Evolutionary conservation across 2,329 filamentous ascomycete genomes (phyloP), one percentile per base, ranked within the genome.

Genomic region (Sporothrix phasma): DNA sequence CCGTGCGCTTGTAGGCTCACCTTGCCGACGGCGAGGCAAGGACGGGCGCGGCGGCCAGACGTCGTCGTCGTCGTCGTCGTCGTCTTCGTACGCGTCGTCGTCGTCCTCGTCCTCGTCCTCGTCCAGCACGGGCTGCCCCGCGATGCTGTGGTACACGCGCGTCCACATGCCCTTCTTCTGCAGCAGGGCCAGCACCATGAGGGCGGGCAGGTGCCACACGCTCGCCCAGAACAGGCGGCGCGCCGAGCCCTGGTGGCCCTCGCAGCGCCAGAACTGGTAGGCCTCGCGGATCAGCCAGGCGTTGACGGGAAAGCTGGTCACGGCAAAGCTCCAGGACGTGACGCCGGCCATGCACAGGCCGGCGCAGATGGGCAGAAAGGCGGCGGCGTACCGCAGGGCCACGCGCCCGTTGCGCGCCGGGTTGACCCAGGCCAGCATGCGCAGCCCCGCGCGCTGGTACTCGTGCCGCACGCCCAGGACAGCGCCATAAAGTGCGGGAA

Each of bases 401-500:
- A 99, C 94, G 8, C 94, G 85, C 0, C 83, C 87, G 72, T 97
- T 97, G 71, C 88, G 84, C 0, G 87, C 86, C 0, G 92, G 90
- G 73, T 97, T 93, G 5, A 88, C 87, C 87, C 92, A 97, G 56
- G 84, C 85, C 3, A 97, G 80, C 94, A 88, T 88, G 67, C 81
- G 80, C 71, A 88, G 81, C 8, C 85, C 86, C 0, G 84, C 86
- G 11, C 78, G 80, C 68, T 86, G 88, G 79, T 99, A 99, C 74
- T 99, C 94, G 8, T 95, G 87, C 22, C 91, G 83, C 66, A 97
- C 96, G 84, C 81, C 84, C 93, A 95, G 54, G 89, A 92, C 24
- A 99, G 81, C 0, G 92, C 88, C 82, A 97, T 97, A 79, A 99
- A 99, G 76, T 99, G 94, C 3, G 94, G 92, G 72, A 99, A 97